Conservation (phyloP, 495 filamentous ascomycete genomes). For the Penicillium daleae region DNA sequence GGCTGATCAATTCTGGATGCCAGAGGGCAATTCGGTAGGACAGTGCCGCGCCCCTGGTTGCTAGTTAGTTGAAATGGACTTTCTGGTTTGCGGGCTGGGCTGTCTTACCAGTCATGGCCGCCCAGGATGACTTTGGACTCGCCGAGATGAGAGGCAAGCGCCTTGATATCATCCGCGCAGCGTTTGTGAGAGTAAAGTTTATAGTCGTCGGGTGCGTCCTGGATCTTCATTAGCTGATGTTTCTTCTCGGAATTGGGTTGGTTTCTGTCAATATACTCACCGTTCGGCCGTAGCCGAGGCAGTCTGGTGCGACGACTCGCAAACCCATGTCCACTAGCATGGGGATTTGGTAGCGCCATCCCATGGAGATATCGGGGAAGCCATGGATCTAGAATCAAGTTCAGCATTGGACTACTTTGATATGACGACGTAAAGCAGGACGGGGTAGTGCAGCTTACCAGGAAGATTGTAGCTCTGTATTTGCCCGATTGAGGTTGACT, state of each 20-base stretch:
- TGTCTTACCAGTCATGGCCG: constrained; percentile 83
- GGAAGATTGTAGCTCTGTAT: constrained; percentile 65
- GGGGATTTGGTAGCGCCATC: constrained; percentile 86
- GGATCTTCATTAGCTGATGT: not conserved
- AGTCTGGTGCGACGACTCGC: constrained; percentile 75
- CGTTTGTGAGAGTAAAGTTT: constrained; percentile 69
- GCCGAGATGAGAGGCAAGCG: constrained; percentile 62
- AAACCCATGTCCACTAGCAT: constrained; percentile 68
- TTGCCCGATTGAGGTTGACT: constrained; percentile 57
- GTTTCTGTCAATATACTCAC: constrained; percentile 39
- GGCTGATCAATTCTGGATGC: constrained; percentile 69
- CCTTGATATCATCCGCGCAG: constrained; percentile 70
- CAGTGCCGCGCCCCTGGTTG: constrained; percentile 53
- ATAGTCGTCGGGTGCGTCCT: constrained; percentile 62
- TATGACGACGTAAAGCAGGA: not conserved
- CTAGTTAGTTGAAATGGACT: not conserved
- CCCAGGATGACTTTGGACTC: constrained; percentile 68
- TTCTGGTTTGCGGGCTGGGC: not conserved
- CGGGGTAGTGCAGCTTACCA: constrained; percentile 45
- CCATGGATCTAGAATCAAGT: constrained; percentile 56
- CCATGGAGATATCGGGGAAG: constrained; percentile 69
- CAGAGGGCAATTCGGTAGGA: constrained; percentile 68
- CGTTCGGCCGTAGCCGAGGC: constrained; percentile 80
- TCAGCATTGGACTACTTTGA: not conserved
- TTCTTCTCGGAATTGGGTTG: not conserved